phyloP scores from a whole-genome alignment of 192 early-diverging fungal species.

The Coemansia sp. region DNA sequence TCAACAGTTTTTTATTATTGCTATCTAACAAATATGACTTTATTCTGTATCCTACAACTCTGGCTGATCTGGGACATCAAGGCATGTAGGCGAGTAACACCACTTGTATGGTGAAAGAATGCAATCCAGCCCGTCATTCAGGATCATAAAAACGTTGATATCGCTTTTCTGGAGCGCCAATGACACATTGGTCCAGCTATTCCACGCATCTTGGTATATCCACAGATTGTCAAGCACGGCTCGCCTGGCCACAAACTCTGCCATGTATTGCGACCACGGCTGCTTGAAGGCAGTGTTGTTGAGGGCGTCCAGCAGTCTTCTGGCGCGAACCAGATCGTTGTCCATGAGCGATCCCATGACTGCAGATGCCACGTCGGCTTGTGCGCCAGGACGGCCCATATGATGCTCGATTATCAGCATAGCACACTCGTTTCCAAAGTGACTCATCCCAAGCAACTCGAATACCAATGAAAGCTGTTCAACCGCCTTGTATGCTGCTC shows the following conservation, averaged over 20 bases:
- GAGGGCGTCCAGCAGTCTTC: constrained; percentile 9
- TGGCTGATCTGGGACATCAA: not conserved
- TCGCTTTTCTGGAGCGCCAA: not conserved
- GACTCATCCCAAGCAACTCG: not conserved
- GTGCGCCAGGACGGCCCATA: constrained; percentile 14
- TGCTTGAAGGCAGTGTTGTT: constrained; percentile 8
- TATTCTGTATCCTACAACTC: not conserved
- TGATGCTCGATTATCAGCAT: constrained; percentile 32
- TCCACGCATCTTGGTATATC: constrained; percentile 4
- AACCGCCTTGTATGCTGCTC: constrained; percentile 9
- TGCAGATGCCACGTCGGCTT: constrained; percentile 12
- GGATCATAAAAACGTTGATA: not conserved
- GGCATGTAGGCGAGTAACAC: not conserved
- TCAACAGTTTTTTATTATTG: not conserved
- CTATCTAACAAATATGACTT: not conserved
- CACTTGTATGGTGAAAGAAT: constrained; percentile 8
- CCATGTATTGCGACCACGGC: constrained; percentile 41
- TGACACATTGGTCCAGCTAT: not conserved
- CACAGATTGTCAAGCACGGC: not conserved
- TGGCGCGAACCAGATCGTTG: constrained; percentile 29
- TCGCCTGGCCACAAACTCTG: constrained; percentile 11
- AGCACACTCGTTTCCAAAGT: constrained; percentile 36
- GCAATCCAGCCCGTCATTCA: constrained; percentile 4
- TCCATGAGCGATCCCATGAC: constrained; percentile 14
- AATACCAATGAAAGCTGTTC: not conserved